Base-by-base conservation (phyloP, 164 flowering plant species). In the Berberis vulgaris region DNA sequence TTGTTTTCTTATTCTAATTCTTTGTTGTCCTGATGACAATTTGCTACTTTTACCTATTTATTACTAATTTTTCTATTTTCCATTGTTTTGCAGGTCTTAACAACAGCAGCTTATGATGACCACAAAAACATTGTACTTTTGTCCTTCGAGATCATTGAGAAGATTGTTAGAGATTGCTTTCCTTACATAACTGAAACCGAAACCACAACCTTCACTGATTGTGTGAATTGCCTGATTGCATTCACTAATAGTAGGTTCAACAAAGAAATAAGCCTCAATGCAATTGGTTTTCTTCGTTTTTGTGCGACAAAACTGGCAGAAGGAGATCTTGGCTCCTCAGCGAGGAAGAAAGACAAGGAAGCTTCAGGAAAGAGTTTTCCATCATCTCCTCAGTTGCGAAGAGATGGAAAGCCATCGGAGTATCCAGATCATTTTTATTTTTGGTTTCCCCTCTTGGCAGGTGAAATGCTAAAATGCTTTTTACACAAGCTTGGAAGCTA, bases 171-270 rank as follows among this genome's bases (percentile, higher is more conserved):
- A 61, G 97, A 95, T 71, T 95, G 89, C 73, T 95, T 95, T 71
- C 99, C 97, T 52, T 88, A 88, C 73, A 95, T 95, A 66, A 95
- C 97, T 57, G 99, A 91, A 77, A 95, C 97, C 46, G 99, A 95
- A 74, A 86, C 97, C 26, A 89, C 93, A 55, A 95, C 97, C 55
- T 91, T 95, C 65, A 95, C 99, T 4, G 99, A 95, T 67, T 95
- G 97, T 74, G 99, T 95, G 52, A 95, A 91, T 67, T 95, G 97
- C 63, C 76, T 95, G 39, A 85, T 95, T 67, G 97, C 97, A 72
- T 95, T 95, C 74, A 95, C 99, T 41, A 95, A 88, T 77, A 88
- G 84, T 75, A 81, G 92, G 73, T 89, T 91, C 80, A 86, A 83
- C 86, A 91, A 83, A 67, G 99, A 91, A 13, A 88, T 95, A 57